These are phyloP conservation scores for Eutrema yunnanense DNA, from an alignment of 345 rosid species.

Conservation along the genomic window DNA sequence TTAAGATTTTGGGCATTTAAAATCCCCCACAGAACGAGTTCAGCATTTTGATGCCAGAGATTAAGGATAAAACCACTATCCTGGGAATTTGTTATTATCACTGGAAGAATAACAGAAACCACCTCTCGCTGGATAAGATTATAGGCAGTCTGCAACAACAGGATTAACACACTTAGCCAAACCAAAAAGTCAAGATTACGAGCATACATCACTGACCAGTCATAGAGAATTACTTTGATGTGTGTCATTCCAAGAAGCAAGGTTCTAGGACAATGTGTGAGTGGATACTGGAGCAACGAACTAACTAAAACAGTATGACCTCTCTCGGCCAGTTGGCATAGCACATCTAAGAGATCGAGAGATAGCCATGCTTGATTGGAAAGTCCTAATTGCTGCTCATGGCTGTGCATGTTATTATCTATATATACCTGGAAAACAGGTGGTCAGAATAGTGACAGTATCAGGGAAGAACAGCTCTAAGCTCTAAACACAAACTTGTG, in stretches of 20 bases:
- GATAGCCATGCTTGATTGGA: constrained; percentile 75
- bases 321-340: constrained; percentile 87
- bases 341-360: constrained; percentile 77
- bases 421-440: constrained; percentile 48
- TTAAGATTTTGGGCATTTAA: constrained; percentile 48
- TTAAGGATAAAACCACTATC: constrained; percentile 51
- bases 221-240: constrained; percentile 45
- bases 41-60: constrained; percentile 76
- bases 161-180: not conserved
- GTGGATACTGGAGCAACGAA: constrained; percentile 72
- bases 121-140: constrained; percentile 77
- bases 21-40: constrained; percentile 69
- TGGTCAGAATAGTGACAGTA: constrained; percentile 12
- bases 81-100: constrained; percentile 41
- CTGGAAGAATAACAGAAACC: constrained; percentile 58
- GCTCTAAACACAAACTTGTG: constrained; percentile 5
- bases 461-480: not conserved
- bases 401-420: constrained; percentile 67
- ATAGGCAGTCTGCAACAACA: constrained; percentile 68
- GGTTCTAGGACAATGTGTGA: constrained; percentile 72
- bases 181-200: not conserved
- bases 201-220: not conserved
- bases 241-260: constrained; percentile 87
- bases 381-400: constrained; percentile 54
- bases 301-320: constrained; percentile 67